Base-by-base conservation (phyloP, 2,329 filamentous ascomycete genomes). In the Cytospora paraplurivora region DNA sequence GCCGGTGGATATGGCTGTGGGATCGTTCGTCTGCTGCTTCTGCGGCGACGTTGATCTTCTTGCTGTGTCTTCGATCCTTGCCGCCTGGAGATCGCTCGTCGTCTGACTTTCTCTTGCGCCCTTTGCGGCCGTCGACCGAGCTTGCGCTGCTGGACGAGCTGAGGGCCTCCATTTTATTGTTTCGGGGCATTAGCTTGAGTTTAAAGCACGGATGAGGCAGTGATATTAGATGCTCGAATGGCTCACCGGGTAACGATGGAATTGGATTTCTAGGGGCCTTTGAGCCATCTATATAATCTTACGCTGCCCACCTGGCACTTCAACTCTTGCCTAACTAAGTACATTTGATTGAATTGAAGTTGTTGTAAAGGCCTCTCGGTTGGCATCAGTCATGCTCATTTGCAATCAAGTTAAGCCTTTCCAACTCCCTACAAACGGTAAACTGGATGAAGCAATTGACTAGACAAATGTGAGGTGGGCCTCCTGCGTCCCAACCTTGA, bases 1-100 rank as follows among this genome's bases (percentile, higher is more conserved):
- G 84, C 4, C 85, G 83, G 69, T 86, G 86, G 76, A 81, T 83
- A 60, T 86, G 71, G 72, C 83, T 87, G 47, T 79, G 12, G 37
- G 1, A 5, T 38, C 8, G 37, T 38, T 12, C 37, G 1, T 38
- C 37, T 38, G 37, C 4, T 38, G 37, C 12, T 38, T 7, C 49
- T 3, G 35, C 34, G 11, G 21, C 41, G 15, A 17, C 55, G 49
- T 50, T 37, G 19, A 49, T 76, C n/a, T 66, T 63, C 34, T 62
- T 56, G 15, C 50, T 27, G 51, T 54, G 54, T 52, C 67, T 67
- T 62, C 62, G 66, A 66, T 68, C 68, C 67, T 57, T 65, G 44
- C 44, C 21, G 54, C 56, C 65, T 10, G 10, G n/a, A n/a, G 55
- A 53, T 56, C 21, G 50, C 35, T 62, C 56, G 12, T 54, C 61